phyloP scores from a whole-genome alignment of 1,284 basidiomycete genomes.

The Tilletia indica region DNA sequence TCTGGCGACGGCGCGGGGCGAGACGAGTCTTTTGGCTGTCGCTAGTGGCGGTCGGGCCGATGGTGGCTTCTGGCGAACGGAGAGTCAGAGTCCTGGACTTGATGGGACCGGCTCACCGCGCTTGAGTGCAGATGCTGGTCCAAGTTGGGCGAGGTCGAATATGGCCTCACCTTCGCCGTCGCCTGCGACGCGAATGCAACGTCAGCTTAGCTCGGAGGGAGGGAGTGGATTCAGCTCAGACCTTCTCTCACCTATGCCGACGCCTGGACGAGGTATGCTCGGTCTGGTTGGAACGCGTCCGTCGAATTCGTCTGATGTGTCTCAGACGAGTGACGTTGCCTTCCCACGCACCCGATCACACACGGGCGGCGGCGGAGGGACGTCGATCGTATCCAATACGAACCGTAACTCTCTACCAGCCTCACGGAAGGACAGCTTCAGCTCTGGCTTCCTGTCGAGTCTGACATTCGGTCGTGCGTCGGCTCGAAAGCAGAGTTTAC shows the following conservation, averaged over 20 bases:
- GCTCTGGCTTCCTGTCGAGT: conserved; percentile 12
- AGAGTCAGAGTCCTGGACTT: not conserved
- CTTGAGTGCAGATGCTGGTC: not conserved
- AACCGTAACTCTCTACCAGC: not conserved
- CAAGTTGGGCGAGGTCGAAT: not conserved
- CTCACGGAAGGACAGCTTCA: conserved; percentile 12
- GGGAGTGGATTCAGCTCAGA: conserved; percentile 9
- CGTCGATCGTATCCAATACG: no score
- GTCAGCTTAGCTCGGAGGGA: conserved; percentile 11
- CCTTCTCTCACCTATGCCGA: not conserved
- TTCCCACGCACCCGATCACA: conserved; percentile 8
- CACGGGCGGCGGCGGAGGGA: not conserved
- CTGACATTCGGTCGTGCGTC: conserved; percentile 10
- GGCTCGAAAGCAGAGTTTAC: conserved; percentile 5
- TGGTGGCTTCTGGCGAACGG: not conserved
- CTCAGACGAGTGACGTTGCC: not conserved
- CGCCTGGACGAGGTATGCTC: not conserved
- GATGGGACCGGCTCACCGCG: not conserved
- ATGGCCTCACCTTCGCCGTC: not conserved
- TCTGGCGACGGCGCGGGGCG: conserved; percentile 9
- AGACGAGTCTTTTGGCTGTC: not conserved
- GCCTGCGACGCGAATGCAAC: not conserved
- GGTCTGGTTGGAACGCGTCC: not conserved
- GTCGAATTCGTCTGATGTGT: not conserved
- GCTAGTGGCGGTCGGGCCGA: not conserved